Conservation (phyloP, 2,329 filamentous ascomycete genomes). For the Neonectria neomacrospora region DNA sequence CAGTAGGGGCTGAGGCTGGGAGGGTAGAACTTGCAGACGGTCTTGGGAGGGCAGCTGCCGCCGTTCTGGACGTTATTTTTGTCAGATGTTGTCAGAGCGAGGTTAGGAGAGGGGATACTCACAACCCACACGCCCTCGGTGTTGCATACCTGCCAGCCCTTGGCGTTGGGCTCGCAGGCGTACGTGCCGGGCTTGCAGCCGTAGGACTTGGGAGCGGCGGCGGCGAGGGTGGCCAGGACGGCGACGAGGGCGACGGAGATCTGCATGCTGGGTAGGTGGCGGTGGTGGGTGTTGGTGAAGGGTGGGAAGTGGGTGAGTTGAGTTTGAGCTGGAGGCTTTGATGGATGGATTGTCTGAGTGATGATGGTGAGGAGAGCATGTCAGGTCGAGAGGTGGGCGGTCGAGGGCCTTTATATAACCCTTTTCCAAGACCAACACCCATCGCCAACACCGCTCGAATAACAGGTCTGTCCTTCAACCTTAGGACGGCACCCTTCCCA, state of each 20-base stretch:
- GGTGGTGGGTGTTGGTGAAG: neutral
- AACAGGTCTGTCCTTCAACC: neutral
- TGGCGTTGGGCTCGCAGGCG: constrained; percentile 41
- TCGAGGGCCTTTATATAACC: constrained; percentile 31
- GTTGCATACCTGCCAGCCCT: constrained; percentile 51
- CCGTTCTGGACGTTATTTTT: constrained; percentile 39
- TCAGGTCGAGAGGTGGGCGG: neutral
- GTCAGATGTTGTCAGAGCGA: neutral
- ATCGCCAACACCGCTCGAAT: neutral
- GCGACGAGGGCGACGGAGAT: constrained; percentile 39
- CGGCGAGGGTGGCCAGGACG: constrained; percentile 38
- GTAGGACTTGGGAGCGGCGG: constrained; percentile 26
- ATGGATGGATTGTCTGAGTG: constrained; percentile 25
- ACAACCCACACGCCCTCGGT: constrained; percentile 47
- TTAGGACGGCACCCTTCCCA: constrained; percentile 17
- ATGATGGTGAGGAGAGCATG: constrained; percentile 20
- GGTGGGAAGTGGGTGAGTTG: neutral
- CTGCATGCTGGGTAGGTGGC: constrained; percentile 47
- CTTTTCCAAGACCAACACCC: neutral
- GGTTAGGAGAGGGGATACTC: constrained; percentile 35
- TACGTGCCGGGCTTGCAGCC: constrained; percentile 52
- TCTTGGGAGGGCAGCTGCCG: constrained; percentile 51
- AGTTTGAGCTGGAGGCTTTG: constrained; percentile 26
- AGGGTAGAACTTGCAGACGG: constrained; percentile 51
- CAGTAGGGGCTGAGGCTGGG: constrained; percentile 53